Percentiles rank a stretch among this genome's conserved stretches.
Evolutionary conservation across 495 filamentous ascomycete species (phyloP).

Genomic region (Penicillium parvum): DNA sequence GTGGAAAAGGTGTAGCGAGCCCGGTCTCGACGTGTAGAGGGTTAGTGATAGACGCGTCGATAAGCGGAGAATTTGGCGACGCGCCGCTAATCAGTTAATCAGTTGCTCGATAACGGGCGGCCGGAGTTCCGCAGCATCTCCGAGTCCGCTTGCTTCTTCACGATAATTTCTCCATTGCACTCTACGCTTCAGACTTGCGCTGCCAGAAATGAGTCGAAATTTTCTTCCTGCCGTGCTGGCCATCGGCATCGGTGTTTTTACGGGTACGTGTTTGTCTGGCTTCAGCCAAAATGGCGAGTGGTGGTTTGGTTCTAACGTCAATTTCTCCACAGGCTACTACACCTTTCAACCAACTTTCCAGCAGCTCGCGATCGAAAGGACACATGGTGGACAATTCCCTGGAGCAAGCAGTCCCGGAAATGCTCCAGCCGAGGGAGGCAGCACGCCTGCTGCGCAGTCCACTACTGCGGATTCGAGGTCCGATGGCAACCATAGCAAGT

Average conservation of each 20-base stretch:
- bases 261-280: constrained; percentile 20
- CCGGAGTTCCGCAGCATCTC: constrained; percentile 12
- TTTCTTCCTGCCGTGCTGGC: constrained; percentile 36
- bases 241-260: constrained; percentile 38
- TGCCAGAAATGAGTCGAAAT: constrained; percentile 43
- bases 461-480: too few relatives aligned
- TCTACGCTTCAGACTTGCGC: background rate
- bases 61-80: constrained; percentile 19
- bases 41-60: constrained; percentile 31
- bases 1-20: too few relatives aligned
- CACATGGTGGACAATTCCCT: constrained; percentile 1
- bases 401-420: too few relatives aligned
- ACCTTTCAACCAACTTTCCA: constrained; percentile 29
- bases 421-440: too few relatives aligned
- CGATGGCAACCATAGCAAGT: too few relatives aligned
- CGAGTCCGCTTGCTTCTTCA: constrained; percentile 2
- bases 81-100: constrained; percentile 17
- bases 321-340: constrained; percentile 26
- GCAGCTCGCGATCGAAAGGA: constrained; percentile 17
- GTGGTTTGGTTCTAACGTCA: constrained; percentile 11
- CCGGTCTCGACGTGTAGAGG: background rate
- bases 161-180: constrained; percentile 2
- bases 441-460: background rate
- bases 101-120: constrained; percentile 15
- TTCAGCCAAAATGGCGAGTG: background rate